phyloP scores from a whole-genome alignment of 2,329 filamentous ascomycete species.

The Simplicillium aogashimaense region DNA sequence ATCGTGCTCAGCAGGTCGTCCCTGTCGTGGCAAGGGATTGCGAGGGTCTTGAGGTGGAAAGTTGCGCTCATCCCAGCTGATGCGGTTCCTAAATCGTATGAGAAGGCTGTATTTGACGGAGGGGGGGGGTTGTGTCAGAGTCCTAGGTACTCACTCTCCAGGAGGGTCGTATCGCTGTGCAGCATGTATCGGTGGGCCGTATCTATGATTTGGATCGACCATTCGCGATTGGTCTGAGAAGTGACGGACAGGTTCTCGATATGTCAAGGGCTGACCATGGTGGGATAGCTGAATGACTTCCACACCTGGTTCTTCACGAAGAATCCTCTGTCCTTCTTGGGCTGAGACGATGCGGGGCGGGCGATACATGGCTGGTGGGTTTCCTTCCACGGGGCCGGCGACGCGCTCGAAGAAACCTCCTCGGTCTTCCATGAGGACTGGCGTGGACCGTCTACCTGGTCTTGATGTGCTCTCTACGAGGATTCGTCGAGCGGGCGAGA shows the following conservation, averaged over 20 bases:
- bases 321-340: conserved; percentile 7
- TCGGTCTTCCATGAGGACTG: conserved; percentile 28
- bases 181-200: background rate
- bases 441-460: conserved; percentile 19
- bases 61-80: no score
- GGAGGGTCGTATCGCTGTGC: no score
- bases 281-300: conserved; percentile 2
- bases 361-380: background rate
- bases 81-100: no score
- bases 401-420: conserved; percentile 26
- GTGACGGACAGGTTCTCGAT: background rate
- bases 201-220: background rate
- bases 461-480: conserved; percentile 17
- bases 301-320: conserved; percentile 6
- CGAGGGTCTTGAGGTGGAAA: no score
- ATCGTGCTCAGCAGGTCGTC: no score
- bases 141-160: no score
- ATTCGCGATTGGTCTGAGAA: background rate
- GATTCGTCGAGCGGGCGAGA: conserved; percentile 15
- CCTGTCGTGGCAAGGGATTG: no score
- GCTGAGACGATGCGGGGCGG: conserved; percentile 4
- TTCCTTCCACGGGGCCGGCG: conserved; percentile 6
- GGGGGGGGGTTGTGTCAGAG: no score
- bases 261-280: background rate
- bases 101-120: no score